Evolutionary conservation across 2,329 filamentous ascomycete genomes (phyloP), one percentile per base, ranked within the genome.

Genomic region (Exutisphaerella laricina): DNA sequence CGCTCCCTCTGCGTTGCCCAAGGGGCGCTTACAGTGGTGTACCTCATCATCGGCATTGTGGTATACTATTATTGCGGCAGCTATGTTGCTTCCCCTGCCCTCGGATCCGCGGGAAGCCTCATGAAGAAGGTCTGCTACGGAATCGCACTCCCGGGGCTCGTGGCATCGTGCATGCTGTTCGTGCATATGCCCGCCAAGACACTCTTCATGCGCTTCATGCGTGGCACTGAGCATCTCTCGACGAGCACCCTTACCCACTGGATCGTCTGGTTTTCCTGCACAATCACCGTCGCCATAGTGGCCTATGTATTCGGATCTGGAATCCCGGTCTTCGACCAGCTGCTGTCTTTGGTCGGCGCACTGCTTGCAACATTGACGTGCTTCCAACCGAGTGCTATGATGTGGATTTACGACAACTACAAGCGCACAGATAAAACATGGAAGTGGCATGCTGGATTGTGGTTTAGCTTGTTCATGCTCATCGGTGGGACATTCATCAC

Each of bases 61-160:
- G 64, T 73, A 4, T 73, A 73, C 55, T 67, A 66, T 50, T 73
- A 58, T 54, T 72, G 69, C 45, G 71, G 71, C 2, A 67, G 66
- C 0, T 70, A 65, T 39, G 67, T 74, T 4, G 65, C 70, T 2
- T 72, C 69, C 0, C 71, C 71, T 1, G 69, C 70, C 3, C 62
- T 74, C 5, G 71, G 70, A 4, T 71, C 67, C 16, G 71, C 70
- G 1, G 70, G 70, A 3, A 10, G 39, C 0, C 44, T 56, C 1
- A 61, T 70, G 47, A 73, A 73, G 61, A 71, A 69, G 51, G 57
- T 72, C 16, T 63, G 61, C 42, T 73, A 72, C 44, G 71, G 70
- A 8, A 62, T 57, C 17, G 55, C 55, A 3, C 32, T 57, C 13
- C 55, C 55, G 6, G 55, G 55, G 28, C 47, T 57, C n/a, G 32